Percentiles rank a stretch among this genome's conserved stretches.
These are phyloP conservation scores for Centaurea solstitialis DNA, from an alignment of 129 eudicot genomes.

Conservation along the genomic window DNA sequence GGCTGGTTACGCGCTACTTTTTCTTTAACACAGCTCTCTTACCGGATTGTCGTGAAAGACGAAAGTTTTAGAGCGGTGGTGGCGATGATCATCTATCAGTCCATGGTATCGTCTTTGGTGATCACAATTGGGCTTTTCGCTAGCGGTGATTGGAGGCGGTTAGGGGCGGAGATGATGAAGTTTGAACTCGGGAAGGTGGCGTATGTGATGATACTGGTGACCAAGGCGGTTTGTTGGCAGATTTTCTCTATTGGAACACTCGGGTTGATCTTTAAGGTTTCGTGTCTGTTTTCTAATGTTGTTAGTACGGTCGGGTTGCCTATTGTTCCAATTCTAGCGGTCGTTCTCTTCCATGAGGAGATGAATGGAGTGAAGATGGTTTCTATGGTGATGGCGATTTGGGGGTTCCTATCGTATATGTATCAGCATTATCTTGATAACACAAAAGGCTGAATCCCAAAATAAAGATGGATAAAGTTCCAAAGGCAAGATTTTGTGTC, in stretches of 20 bases:
- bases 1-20: conserved; percentile 2
- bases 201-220: conserved; percentile 16
- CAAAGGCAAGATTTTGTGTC: neutral
- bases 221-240: conserved; percentile 2
- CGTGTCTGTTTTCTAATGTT: conserved; percentile 32
- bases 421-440: conserved; percentile 38
- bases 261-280: conserved; percentile 32
- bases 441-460: neutral
- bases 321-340: conserved; percentile 23
- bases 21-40: neutral
- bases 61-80: neutral
- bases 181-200: neutral
- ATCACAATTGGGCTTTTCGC: conserved; percentile 1
- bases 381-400: conserved; percentile 31
- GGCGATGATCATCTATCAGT: neutral
- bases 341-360: conserved; percentile 30
- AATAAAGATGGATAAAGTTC: neutral
- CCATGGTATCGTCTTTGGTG: neutral
- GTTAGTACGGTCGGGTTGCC: conserved; percentile 34
- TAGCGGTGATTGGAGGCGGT: neutral
- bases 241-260: conserved; percentile 13
- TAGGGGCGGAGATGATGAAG: neutral
- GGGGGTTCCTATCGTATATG: conserved; percentile 28
- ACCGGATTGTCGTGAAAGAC: neutral
- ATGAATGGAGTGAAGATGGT: conserved; percentile 31